These are phyloP conservation scores for Juglanconis juglandina DNA, from an alignment of 2,329 filamentous ascomycete genomes.

Conservation along the genomic window DNA sequence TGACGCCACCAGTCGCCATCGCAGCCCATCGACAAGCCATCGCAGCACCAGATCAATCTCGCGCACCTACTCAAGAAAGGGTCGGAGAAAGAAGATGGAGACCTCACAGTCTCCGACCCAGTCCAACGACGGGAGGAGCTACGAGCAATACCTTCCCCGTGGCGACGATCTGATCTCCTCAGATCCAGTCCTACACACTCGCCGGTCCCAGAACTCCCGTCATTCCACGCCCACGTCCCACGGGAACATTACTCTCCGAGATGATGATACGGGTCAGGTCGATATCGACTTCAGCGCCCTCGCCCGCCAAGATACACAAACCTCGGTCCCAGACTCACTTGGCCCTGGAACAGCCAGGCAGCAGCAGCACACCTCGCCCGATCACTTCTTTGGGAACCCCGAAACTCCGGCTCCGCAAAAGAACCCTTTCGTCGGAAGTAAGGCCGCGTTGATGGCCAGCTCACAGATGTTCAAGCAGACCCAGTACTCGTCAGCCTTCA, in stretches of 20 bases:
- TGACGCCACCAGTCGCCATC: not conserved
- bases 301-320: constrained; percentile 37
- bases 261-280: constrained; percentile 50
- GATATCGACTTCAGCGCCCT: constrained; percentile 39
- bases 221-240: constrained; percentile 10
- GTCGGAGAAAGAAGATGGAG: constrained; percentile 34
- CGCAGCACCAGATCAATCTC: not conserved
- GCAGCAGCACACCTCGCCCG: constrained; percentile 11
- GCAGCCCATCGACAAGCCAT: not conserved
- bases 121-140: constrained; percentile 54
- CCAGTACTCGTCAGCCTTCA: constrained; percentile 50
- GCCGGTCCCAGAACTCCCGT: not conserved
- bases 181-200: constrained; percentile 22
- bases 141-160: constrained; percentile 39
- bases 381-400: constrained; percentile 24
- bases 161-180: constrained; percentile 22
- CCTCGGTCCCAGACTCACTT: constrained; percentile 27
- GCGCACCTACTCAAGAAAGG: not conserved
- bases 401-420: constrained; percentile 49
- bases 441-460: constrained; percentile 33
- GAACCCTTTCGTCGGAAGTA: constrained; percentile 45
- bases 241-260: constrained; percentile 35
- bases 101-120: constrained; percentile 55
- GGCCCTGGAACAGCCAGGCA: constrained; percentile 14
- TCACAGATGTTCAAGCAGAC: constrained; percentile 56